Evolutionary conservation across 345 rosid species (phyloP), one percentile per base, ranked within the genome.

Genomic region (Durio zibethinus): DNA sequence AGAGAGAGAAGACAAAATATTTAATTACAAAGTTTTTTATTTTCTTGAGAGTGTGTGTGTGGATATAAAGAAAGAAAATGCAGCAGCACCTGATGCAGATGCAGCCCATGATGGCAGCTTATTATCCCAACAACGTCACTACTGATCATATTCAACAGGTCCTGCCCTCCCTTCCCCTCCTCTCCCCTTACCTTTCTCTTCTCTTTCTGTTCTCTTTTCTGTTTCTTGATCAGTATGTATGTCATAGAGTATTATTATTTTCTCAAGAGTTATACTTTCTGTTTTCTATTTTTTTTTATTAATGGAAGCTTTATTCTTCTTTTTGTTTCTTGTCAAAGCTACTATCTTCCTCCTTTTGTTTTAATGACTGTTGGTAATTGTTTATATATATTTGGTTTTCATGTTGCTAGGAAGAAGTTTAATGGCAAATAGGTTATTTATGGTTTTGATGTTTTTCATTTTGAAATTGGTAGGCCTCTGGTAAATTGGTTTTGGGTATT

Each of bases 11-110:
- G 36, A 65, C 5, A 25, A 72, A 68, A 38, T 54, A 31, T 48
- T 16, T 64, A 53, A 7, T 7, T 35, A 2, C 33, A 76, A 73
- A 73, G 69, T 63, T 63, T 72, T 54, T 72, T 64, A 63, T 74
- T 50, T 50, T 20, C 21, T 72, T 9, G 31, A 50, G 18, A 0
- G 43, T 10, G 18, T 82, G 73, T 77, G 82, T 80, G 80, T 77
- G 78, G 79, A 76, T 83, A 86, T 79, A 72, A 87, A 87, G 88
- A 78, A 77, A 82, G 83, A 81, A 85, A 80, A 89, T 91, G 93
- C 98, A 96, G 87, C 99, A 96, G 98, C 99, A 93, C 97, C 99
- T 93, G 97, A 92, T 92, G 95, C 98, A 96, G 94, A 92, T 91
- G 97, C 99, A 97, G 95, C 99, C 97, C 96, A 90, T 91, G 97